Evolutionary conservation across 805 yeast species (phyloP), one percentile per base, ranked within the genome.

Genomic region (Maudiozyma bulderi): DNA sequence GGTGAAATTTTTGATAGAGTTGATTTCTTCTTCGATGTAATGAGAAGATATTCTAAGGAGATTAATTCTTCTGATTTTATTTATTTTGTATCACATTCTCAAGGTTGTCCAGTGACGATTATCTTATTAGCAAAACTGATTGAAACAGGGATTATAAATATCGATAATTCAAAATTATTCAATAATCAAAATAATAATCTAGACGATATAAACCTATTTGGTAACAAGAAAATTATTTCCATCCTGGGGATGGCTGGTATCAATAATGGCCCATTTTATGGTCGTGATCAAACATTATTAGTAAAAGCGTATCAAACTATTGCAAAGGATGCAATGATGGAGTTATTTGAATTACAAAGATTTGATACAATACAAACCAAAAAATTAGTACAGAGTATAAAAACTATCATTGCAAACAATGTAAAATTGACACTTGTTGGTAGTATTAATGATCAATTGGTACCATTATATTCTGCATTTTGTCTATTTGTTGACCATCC

Each of bases 221-320:
- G 52, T 5, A 52, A 45, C 8, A 68, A 65, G 47, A 75, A 77
- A 52, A 64, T 76, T 26, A 74, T 90, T 11, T 87, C 93, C 0
- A 70, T 91, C 15, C 68, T 91, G 45, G 91, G 91, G 3, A 91
- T 91, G 99, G 98, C 98, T 0, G 98, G 98, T 1, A 80, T 90
- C 28, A 87, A 89, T 57, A 80, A 87, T 62, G 99, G 99, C 0
- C 99, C 99, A 2, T 86, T 87, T 61, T 87, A 81, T 55, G 97
- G 97, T 0, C 78, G 80, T n/a, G 98, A 93, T 61, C 89, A 87
- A 63, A 80, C 82, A 8, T 69, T 89, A 29, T 77, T 90, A 52
- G 82, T 91, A 66, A 77, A 89, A 54, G 96, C 97, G 0, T 89
- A 89, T 59, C 83, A 95, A 1, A 81, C 95, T 0, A 84, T 91